Evolutionary conservation across 768 basidiomycete genomes (phyloP).

Genomic region (Boletus subparvulus): DNA sequence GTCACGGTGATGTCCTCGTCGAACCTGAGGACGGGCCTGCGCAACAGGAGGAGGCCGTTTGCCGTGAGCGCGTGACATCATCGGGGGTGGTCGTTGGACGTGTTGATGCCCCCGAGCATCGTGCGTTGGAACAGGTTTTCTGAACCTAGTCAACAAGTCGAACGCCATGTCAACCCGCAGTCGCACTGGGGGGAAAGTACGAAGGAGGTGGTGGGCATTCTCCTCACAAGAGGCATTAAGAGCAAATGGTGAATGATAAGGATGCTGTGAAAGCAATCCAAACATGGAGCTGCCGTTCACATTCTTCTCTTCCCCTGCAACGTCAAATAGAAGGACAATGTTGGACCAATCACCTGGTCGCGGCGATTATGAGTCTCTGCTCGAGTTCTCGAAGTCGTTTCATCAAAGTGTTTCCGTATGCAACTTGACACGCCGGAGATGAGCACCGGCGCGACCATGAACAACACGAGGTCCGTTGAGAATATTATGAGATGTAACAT

Average conservation of each 20-base stretch:
- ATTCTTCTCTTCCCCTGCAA: conserved; percentile 26
- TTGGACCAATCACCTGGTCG: conserved; percentile 24
- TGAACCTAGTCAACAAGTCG: conserved; percentile 28
- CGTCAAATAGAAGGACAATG: conserved; percentile 27
- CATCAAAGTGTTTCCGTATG: conserved; percentile 23
- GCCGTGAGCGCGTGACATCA: conserved; percentile 15
- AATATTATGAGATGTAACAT: conserved; percentile 15
- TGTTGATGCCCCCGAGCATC: conserved; percentile 17
- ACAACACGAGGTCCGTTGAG: conserved; percentile 18
- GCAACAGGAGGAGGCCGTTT: conserved; percentile 18
- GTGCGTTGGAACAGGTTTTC: conserved; percentile 12
- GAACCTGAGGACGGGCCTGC: conserved; percentile 17
- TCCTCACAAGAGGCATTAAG: conserved; percentile 29
- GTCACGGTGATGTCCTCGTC: conserved; percentile 22
- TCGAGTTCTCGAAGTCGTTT: conserved; percentile 32
- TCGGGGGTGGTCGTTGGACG: conserved; percentile 14
- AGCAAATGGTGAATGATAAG: conserved; percentile 29
- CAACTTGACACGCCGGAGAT: conserved; percentile 26
- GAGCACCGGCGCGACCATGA: conserved; percentile 16
- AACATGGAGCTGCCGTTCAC: conserved; percentile 27
- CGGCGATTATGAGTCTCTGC: conserved; percentile 28
- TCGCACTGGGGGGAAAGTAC: conserved; percentile 12
- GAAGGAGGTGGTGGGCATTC: conserved; percentile 4
- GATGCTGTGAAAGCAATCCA: conserved; percentile 22
- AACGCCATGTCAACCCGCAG: conserved; percentile 23